Conservation (phyloP, 257 asterid genomes). For the Nicotiana benthamiana region DNA sequence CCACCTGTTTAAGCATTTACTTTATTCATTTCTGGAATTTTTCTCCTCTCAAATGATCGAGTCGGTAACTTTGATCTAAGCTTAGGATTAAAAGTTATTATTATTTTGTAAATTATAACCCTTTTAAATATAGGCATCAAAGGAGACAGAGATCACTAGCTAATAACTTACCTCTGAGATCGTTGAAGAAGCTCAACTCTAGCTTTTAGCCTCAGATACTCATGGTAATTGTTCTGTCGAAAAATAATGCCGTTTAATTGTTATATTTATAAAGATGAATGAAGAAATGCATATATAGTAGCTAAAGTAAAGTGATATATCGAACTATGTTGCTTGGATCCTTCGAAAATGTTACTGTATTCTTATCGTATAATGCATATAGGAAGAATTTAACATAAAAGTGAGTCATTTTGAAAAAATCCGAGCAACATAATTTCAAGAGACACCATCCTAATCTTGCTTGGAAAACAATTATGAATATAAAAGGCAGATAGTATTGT, state of each 20-base stretch:
- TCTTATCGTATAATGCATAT: too few species aligned
- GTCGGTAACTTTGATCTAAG: background rate
- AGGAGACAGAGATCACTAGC: background rate
- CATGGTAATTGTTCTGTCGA: conserved; percentile 20
- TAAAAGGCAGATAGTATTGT: too few species aligned
- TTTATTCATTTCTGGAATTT: too few species aligned
- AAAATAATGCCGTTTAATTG: background rate
- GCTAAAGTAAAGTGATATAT: background rate
- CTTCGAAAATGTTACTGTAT: too few species aligned
- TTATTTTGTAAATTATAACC: too few species aligned
- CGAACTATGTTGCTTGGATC: too few species aligned
- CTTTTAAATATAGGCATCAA: too few species aligned
- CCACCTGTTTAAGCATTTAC: background rate
- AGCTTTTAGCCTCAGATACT: conserved; percentile 27
- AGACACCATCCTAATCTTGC: background rate
- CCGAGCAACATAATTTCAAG: too few species aligned
- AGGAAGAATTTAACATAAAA: too few species aligned
- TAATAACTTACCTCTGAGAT: conserved; percentile 21
- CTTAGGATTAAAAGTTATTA: background rate
- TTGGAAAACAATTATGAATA: background rate
- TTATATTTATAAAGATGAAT: background rate
- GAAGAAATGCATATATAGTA: background rate
- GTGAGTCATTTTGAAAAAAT: too few species aligned
- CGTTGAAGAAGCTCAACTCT: conserved; percentile 28
- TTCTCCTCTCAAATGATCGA: too few species aligned